phyloP scores from a whole-genome alignment of 345 rosid species.

The Hibiscus syriacus region DNA sequence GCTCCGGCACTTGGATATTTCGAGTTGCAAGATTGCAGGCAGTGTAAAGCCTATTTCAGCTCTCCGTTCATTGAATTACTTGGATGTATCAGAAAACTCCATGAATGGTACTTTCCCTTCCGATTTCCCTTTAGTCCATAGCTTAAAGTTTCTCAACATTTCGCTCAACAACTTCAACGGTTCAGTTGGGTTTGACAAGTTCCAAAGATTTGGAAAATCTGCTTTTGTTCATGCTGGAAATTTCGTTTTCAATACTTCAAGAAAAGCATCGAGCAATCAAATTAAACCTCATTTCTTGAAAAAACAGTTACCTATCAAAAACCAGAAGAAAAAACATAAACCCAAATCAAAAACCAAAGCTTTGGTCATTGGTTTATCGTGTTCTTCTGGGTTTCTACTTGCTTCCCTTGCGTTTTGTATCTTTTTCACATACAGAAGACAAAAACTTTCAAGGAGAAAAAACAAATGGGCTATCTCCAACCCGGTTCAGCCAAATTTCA shows the following conservation, averaged over 20 bases:
- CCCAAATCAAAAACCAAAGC: slow-evolving; percentile 21
- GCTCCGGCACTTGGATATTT: slow-evolving; percentile 45
- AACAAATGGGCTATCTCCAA: slow-evolving; percentile 86
- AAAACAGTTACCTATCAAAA: background rate
- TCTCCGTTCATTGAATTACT: slow-evolving; percentile 39
- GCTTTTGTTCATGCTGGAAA: slow-evolving; percentile 58
- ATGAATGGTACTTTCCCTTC: slow-evolving; percentile 68
- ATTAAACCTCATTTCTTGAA: slow-evolving; percentile 12
- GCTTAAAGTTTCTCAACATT: slow-evolving; percentile 51
- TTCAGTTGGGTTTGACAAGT: slow-evolving; percentile 26
- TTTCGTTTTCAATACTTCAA: slow-evolving; percentile 31
- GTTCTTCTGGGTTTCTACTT: slow-evolving; percentile 32
- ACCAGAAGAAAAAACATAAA: slow-evolving; percentile 19
- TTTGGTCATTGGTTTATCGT: slow-evolving; percentile 34
- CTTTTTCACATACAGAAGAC: slow-evolving; percentile 30
- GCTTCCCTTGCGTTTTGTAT: slow-evolving; percentile 15
- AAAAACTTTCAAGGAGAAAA: slow-evolving; percentile 25
- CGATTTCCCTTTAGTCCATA: slow-evolving; percentile 59
- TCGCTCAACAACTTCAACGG: slow-evolving; percentile 71
- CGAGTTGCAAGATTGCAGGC: slow-evolving; percentile 59
- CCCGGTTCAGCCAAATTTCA: slow-evolving; percentile 51
- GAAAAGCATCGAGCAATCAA: no score
- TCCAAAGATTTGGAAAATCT: slow-evolving; percentile 51
- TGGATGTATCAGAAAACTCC: slow-evolving; percentile 66
- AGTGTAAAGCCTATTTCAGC: slow-evolving; percentile 40